Percentiles rank a stretch among this genome's conserved stretches.
Conservation (phyloP, 208 protist species). For the Trypanosoma platydactyli region DNA sequence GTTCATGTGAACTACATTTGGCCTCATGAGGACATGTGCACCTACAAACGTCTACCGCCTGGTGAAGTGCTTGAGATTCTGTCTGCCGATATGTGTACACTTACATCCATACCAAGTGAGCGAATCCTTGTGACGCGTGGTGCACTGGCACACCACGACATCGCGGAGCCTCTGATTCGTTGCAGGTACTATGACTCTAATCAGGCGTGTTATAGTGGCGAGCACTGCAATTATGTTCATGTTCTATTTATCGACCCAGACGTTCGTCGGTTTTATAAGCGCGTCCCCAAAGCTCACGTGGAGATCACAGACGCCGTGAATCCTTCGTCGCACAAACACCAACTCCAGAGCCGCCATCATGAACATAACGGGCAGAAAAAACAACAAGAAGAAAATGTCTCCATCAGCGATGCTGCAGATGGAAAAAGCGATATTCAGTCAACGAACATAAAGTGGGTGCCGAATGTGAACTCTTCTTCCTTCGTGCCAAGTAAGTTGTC, state of each 20-base stretch:
- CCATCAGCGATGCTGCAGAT: slow-evolving; percentile 5
- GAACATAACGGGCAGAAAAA: slow-evolving; percentile 12
- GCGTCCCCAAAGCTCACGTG: slow-evolving; percentile 27
- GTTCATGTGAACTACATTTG: slow-evolving; percentile 88
- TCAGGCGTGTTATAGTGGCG: slow-evolving; percentile 41
- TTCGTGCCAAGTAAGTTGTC: background rate
- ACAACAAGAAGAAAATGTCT: slow-evolving; percentile 16
- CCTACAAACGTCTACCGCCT: slow-evolving; percentile 60
- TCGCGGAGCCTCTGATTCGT: slow-evolving; percentile 27
- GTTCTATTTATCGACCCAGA: slow-evolving; percentile 40
- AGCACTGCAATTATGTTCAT: slow-evolving; percentile 46
- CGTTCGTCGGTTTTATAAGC: slow-evolving; percentile 39
- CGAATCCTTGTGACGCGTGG: slow-evolving; percentile 35
- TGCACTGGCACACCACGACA: slow-evolving; percentile 25
- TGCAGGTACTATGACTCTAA: slow-evolving; percentile 43
- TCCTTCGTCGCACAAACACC: background rate
- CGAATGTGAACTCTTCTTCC: background rate
- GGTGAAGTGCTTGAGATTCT: slow-evolving; percentile 32
- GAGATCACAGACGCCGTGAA: background rate
- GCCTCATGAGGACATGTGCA: slow-evolving; percentile 58
- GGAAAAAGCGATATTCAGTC: background rate
- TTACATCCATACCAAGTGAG: slow-evolving; percentile 34
- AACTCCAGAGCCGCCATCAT: slow-evolving; percentile 10
- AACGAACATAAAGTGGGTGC: background rate
- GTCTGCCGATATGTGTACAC: slow-evolving; percentile 25